Base-by-base conservation (phyloP, 1,284 basidiomycete genomes). In the Trichosporon sp. region DNA sequence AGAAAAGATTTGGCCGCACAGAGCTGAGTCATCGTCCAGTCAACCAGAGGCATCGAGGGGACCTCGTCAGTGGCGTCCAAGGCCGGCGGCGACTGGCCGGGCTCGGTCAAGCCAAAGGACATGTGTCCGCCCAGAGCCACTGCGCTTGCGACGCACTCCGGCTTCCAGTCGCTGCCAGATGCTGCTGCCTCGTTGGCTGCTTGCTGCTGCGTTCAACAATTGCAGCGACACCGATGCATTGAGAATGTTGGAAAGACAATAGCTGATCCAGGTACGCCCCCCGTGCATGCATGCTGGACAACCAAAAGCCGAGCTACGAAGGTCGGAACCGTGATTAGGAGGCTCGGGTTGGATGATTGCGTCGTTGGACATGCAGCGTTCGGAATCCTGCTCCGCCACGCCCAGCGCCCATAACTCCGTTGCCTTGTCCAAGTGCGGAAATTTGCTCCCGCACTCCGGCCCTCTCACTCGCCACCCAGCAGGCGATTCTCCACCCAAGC, bases 221-320 rank as follows among this genome's bases (percentile, higher is more conserved):
- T 26, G 26, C 26, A 26, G 26, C 4, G 51, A 54, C 4, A 54
- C 7, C 1, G 51, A n/a, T 19, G 51, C n/a, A 54, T 21, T 19
- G 21, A 54, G 51, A n/a, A 54, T 6, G 56, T n/a, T 61, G 31
- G 10, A 61, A 14, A 14, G 32, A n/a, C 31, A 12, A 26, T 19
- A 12, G 31, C 26, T 61, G 56, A 4, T 12, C 11, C 31, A 32
- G 56, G 56, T 31, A 61, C 56, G 56, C 32, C 11, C 14, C 31
- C 59, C 59, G 14, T 63, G 31, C 59, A 35, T n/a, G 32, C 32
- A 19, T n/a, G 59, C 32, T 63, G 32, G 31, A 21, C 35, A 31
- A 35, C 32, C 59, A 63, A 63, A 63, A n/a, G 59, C 59, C 59
- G 59, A 37, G 59, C 59, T 63, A 63, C 59, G 59, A 63, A 63